Evolutionary conservation across 257 asterid species (phyloP), one percentile per base, ranked within the genome.

Genomic region (Oldenlandia corymbosa): DNA sequence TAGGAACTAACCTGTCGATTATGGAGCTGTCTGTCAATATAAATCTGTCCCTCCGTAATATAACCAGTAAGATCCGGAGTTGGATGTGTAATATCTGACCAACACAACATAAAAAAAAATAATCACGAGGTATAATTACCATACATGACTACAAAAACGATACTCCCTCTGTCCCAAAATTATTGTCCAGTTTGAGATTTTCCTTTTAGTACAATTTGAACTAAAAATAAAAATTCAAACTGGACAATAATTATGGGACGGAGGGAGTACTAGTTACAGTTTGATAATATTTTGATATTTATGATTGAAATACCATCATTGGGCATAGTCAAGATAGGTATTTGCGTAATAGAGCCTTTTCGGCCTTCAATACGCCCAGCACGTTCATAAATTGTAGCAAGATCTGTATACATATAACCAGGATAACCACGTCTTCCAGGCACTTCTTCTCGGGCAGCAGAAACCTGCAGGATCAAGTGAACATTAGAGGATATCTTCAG

Each of bases 31-130:
- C 99, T 81, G 81, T 93, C 99, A 56, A 93, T 87, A 61, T 93
- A 93, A 75, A 93, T 88, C 86, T 93, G 99, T 56, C 99, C 99
- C 75, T 93, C 99, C 2, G 99, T 93, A 75, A 93, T 93, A 71
- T 93, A 93, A 62, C 99, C 99, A 2, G 99, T 90, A 70, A 93
- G 95, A 93, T 93, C 99, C 57, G 99, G 99, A 62, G 99, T 93
- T 60, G 99, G 99, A 83, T 93, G 99, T 21, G 99, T 93, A 58
- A 93, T 93, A 79, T 93, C 99, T 93, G 94, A 21, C 52, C 75
- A 80, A 77, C 65, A n/a, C 32, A 57, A 68, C 65, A 66, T 14
- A 48, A 62, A 17, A 27, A 16, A 32, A 60, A 53, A 23, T 58
- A 4, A 62, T 52, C 43, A 66, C 57, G 24, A 41, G 42, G 45